A percentile compares a stretch with the other conserved stretches of the same genome.
These are phyloP conservation scores for Saccharomycopsis malanga DNA, from an alignment of 805 yeast genomes.

Conservation along the genomic window DNA sequence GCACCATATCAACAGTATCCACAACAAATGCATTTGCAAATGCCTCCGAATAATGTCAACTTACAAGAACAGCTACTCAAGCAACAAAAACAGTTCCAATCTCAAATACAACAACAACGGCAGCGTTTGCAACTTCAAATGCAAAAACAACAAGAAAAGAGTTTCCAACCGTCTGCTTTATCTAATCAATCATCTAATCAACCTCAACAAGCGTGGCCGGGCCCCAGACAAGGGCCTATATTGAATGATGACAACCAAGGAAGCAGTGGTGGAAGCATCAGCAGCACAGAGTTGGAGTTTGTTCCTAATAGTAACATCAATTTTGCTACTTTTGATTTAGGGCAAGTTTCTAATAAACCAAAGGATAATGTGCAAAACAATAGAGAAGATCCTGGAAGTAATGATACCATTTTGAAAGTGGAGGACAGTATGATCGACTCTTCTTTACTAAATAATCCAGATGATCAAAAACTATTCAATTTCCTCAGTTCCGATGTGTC, in stretches of 20 bases:
- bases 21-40: slow-evolving; percentile 23
- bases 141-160: slow-evolving; percentile 16
- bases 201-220: neutral
- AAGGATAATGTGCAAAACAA: too few relatives aligned
- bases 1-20: slow-evolving; percentile 5
- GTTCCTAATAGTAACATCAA: neutral
- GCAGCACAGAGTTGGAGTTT: neutral
- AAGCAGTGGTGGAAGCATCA: neutral
- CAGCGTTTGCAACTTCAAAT: slow-evolving; percentile 15
- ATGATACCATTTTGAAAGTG: neutral
- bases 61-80: neutral
- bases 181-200: slow-evolving; percentile 9
- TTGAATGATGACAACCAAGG: neutral
- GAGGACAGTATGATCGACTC: neutral
- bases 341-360: too few relatives aligned
- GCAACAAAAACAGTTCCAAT: slow-evolving; percentile 3
- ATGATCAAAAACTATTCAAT: slow-evolving; percentile 4
- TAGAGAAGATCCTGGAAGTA: too few relatives aligned
- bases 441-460: neutral
- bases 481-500: slow-evolving; percentile 4
- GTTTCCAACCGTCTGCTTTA: too few relatives aligned
- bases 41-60: neutral
- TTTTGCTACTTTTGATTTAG: neutral
- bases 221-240: neutral
- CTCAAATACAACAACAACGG: slow-evolving; percentile 10